Base-by-base conservation (phyloP, 805 yeast genomes). In the Lipomyces sp. region DNA sequence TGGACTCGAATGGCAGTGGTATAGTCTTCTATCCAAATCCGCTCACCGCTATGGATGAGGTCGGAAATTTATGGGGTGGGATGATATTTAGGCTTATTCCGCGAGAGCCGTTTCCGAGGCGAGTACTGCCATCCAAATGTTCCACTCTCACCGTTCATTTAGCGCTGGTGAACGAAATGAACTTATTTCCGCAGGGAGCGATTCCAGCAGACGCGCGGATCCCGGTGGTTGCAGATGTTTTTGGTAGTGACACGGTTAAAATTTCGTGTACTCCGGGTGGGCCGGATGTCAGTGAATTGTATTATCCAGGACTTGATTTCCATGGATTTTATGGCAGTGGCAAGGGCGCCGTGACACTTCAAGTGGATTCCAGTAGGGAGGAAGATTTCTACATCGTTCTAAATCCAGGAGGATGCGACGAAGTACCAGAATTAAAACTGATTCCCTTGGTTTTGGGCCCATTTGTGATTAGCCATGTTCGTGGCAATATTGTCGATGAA, bases 81-180 rank as follows among this genome's bases (percentile, higher is more conserved):
- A 32, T 29, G 39, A 35, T 66, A n/a, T 64, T 66, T 29, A 35
- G 70, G 37, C 15, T 66, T 4, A 32, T 64, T 11, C 60, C 59
- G 10, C 60, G 64, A 15, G 58, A 59, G 7, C 70, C 70, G 29
- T 60, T 66, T 30, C 67, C 70, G 13, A 30, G 8, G 33, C 57
- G 59, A 4, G 32, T 4, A 18, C 42, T 64, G 39, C 34, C 7
- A 15, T 13, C 24, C 18, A 5, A 29, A 34, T 32, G 55, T 11
- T 30, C 13, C 13, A 29, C 13, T 13, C 54, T 33, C 2, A 60
- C 61, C 2, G 57, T 68, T 3, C 71, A 68, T 37, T 39, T 65
- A 32, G 69, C 64, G 15, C 37, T 65, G 15, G 66, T 65, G n/a
- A 68, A 65, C 50, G 71, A 68, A 32, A 68, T 68, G 71, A 68